Evolutionary conservation across 768 basidiomycete genomes (phyloP), one percentile per base, ranked within the genome.

Genomic region (Chlorophyllum brunneum): DNA sequence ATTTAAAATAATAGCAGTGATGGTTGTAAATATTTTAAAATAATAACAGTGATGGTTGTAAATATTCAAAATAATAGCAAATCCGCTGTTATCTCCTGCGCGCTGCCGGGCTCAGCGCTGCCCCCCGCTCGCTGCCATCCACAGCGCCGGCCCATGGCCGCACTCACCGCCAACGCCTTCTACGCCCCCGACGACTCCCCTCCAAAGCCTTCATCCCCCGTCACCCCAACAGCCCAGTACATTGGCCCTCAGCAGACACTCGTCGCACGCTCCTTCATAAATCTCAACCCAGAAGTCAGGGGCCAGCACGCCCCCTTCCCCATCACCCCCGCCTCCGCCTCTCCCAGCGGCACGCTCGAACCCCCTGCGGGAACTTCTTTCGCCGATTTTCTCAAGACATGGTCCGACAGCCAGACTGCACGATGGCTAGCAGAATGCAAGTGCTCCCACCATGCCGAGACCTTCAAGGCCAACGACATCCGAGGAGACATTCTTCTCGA

Each of bases 401-500:
- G 89, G 89, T 66, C 76, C 0, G 89, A 92, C 62, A 59, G 60
- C 3, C 83, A 88, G 59, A 84, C 91, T 51, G 77, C 84, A 1
- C 73, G 74, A 41, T 99, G 95, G 89, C 77, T 99, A 29, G 60
- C 75, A 0, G 82, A 91, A 15, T 83, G 88, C 60, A 88, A 82
- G 61, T 93, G 92, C 61, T 78, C 70, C 0, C 74, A 75, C 33
- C 86, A 86, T 62, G 81, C 85, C 8, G 67, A 74, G 6, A 73
- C 77, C 0, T 99, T 99, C 72, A 80, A 76, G 42, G 75, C 78
- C 3, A 89, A 95, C 70, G 95, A 99, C 63, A 95, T 99, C 60
- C 73, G 92, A 45, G 94, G 95, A 4, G 88, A 92, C 63, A 85
- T 99, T 18, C 70, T 99, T 15, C 76, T 98, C 44, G 97, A 99